phyloP scores from a whole-genome alignment of 345 rosid species.

The Bretschneidera sinensis region DNA sequence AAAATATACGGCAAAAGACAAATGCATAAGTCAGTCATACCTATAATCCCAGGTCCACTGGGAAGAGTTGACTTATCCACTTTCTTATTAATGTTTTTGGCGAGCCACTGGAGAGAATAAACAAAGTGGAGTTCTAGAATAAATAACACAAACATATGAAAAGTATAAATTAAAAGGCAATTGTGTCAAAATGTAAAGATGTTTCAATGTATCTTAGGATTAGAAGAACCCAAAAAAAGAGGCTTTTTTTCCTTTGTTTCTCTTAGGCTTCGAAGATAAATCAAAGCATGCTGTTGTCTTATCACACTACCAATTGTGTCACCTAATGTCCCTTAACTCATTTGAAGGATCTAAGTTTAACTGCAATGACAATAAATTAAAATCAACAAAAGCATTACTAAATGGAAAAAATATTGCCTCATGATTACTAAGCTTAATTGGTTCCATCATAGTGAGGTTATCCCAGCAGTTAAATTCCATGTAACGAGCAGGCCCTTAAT shows the following conservation, averaged over 20 bases:
- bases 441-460: neutral
- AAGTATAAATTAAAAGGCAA: neutral
- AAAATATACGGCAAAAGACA: constrained; percentile 5
- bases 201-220: too few relatives aligned
- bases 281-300: too few relatives aligned
- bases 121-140: neutral
- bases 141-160: too few relatives aligned
- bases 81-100: constrained; percentile 64
- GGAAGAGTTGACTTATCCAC: constrained; percentile 50
- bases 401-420: neutral
- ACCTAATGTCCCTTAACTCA: too few relatives aligned
- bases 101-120: constrained; percentile 54
- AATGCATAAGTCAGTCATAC: constrained; percentile 25
- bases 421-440: neutral
- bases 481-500: neutral
- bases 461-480: neutral
- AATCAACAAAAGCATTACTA: neutral
- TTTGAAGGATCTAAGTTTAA: too few relatives aligned
- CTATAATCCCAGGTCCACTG: constrained; percentile 41
- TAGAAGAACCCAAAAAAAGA: too few relatives aligned
- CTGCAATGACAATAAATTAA: neutral
- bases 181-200: too few relatives aligned
- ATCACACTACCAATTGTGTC: too few relatives aligned
- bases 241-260: too few relatives aligned
- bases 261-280: too few relatives aligned